A percentile compares a stretch with the other conserved stretches of the same genome.
Conservation (phyloP, 495 filamentous ascomycete genomes). For the Aspergillus cavernicola region DNA sequence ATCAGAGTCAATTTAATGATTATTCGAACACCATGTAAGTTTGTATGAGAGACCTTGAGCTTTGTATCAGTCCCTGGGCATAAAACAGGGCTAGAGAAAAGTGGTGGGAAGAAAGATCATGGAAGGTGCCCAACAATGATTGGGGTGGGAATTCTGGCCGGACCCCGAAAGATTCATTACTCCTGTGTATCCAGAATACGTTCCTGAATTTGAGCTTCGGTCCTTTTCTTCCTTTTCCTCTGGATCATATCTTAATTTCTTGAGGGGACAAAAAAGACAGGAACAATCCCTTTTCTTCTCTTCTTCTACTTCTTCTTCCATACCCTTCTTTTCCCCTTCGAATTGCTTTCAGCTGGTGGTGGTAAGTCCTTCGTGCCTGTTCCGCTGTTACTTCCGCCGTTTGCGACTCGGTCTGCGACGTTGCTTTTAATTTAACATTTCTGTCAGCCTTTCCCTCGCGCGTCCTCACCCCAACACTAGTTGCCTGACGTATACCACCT, state of each 20-base stretch:
- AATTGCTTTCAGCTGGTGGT: slow-evolving; percentile 3
- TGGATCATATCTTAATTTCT: slow-evolving; percentile 10
- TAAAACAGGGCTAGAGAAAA: slow-evolving; percentile 4
- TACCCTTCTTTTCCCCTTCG: slow-evolving; percentile 5
- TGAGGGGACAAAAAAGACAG: slow-evolving; percentile 3
- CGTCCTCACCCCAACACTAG: neutral
- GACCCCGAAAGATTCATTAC: slow-evolving; percentile 10
- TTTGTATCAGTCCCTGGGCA: neutral
- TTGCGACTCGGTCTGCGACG: slow-evolving; percentile 5
- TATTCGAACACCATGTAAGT: too few relatives aligned
- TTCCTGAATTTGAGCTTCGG: neutral
- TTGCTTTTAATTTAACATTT: neutral
- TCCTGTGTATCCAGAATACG: neutral
- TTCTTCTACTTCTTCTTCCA: slow-evolving; percentile 2
- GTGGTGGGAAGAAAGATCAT: slow-evolving; percentile 18
- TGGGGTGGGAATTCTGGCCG: slow-evolving; percentile 13
- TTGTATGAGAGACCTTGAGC: neutral
- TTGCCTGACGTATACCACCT: neutral
- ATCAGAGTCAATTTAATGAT: too few relatives aligned
- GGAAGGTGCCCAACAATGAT: slow-evolving; percentile 18
- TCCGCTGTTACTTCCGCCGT: slow-evolving; percentile 1
- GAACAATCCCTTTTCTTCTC: slow-evolving; percentile 3
- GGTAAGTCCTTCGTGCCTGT: slow-evolving; percentile 8
- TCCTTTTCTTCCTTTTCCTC: slow-evolving; percentile 7
- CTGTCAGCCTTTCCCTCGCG: neutral